Percentiles rank a stretch among this genome's conserved stretches.
Conservation (phyloP, 495 filamentous ascomycete genomes). For the Hypoxylon lenormandii region DNA sequence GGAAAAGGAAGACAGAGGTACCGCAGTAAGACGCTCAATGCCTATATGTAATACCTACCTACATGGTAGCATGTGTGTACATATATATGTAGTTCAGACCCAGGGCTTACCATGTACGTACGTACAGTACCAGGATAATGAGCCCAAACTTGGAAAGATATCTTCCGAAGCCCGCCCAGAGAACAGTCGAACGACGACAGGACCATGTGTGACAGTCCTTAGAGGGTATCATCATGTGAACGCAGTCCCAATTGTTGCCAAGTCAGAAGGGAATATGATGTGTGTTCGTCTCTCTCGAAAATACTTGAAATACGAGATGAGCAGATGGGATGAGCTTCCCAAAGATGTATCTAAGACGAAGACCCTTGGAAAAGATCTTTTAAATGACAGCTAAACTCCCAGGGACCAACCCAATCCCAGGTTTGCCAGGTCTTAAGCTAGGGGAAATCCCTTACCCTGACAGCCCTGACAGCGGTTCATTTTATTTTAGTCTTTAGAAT, state of each 20-base stretch:
- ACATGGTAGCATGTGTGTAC: no score
- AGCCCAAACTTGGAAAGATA: slow-evolving; percentile 32
- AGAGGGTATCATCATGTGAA: slow-evolving; percentile 2
- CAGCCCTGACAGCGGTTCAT: slow-evolving; percentile 42
- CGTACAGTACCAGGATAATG: background rate
- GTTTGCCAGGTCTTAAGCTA: no score
- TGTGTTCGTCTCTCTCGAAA: background rate
- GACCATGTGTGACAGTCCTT: background rate
- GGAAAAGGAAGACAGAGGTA: slow-evolving; percentile 17
- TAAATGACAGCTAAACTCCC: slow-evolving; percentile 12
- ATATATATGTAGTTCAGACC: slow-evolving; percentile 16
- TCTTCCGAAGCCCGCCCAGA: slow-evolving; percentile 35
- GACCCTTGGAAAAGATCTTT: slow-evolving; percentile 37
- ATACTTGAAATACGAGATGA: background rate
- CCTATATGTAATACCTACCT: no score
- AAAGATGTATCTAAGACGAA: slow-evolving; percentile 25
- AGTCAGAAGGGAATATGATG: no score
- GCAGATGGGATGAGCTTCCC: slow-evolving; percentile 7
- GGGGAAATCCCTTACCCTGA: no score
- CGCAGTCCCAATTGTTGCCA: background rate
- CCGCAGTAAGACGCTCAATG: slow-evolving; percentile 24
- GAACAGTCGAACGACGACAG: slow-evolving; percentile 30
- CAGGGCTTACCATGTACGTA: background rate
- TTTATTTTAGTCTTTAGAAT: slow-evolving; percentile 48
- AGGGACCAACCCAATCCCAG: no score